Evolutionary conservation across 257 asterid species (phyloP), one percentile per base, ranked within the genome.

Genomic region (Plantago elongata): DNA sequence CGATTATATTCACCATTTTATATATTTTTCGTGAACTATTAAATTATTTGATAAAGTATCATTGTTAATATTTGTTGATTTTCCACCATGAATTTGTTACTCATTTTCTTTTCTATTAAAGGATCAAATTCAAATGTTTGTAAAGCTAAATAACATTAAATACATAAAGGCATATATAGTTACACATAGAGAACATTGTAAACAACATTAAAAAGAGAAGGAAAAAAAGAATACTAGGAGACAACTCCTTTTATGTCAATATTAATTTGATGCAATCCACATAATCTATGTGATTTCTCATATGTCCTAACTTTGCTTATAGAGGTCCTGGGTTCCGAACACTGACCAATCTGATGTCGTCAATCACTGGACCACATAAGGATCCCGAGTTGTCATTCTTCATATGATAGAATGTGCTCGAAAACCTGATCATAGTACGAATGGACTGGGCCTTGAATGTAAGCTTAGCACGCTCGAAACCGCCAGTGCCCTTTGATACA

Each of bases 321-420:
- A 9, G n/a, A 9, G 42, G 65, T n/a, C 56, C 43, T 13, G 63
- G 63, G 61, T 44, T 13, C n/a, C 68, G 83, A 68, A 82, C 75
- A 15, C 84, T 63, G 8, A 72, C 74, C 74, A 86, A 66, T 60
- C 70, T 81, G 29, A 87, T 89, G 63, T 89, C 82, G 68, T 89
- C 97, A 45, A 90, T 54, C 13, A 87, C 93, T 0, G 97, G 97
- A 47, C 97, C 96, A 52, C 97, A 90, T 48, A 90, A 47, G 13
- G 95, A 44, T 6, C 96, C 97, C 0, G 94, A 61, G 18, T 61
- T 72, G 38, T 90, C 97, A 57, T 77, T 87, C 82, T 79, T 83
- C 82, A 74, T 87, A 37, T 84, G 91, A 54, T 90, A 87, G 47
- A 64, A 77, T 3, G 77, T 52, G 81, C 97, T 90, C 81, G 83